Conservation (phyloP, 805 yeast species). For the Scheffersomyces lignosus region DNA sequence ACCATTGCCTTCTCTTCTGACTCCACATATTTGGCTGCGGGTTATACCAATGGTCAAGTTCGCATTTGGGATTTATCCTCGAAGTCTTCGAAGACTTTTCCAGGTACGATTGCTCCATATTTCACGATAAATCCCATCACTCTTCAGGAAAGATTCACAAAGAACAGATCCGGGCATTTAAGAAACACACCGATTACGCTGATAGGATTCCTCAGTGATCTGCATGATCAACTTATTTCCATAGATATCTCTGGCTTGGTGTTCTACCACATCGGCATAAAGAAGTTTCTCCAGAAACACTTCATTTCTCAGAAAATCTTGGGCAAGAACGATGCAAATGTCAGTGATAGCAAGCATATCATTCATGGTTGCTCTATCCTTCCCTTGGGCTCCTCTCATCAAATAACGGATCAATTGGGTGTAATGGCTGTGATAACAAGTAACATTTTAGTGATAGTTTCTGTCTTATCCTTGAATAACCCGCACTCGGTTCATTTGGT, state of each 20-base stretch:
- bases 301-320: conserved; percentile 49
- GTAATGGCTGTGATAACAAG: conserved; percentile 61
- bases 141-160: conserved; percentile 21
- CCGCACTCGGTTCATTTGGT: conserved; percentile 23
- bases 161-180: conserved; percentile 31
- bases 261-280: conserved; percentile 61
- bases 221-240: conserved; percentile 28
- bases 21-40: conserved; percentile 67
- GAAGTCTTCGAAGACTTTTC: conserved; percentile 40
- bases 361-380: conserved; percentile 42
- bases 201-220: conserved; percentile 29
- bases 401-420: conserved; percentile 57
- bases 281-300: conserved; percentile 54
- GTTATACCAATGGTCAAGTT: conserved; percentile 64
- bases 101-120: conserved; percentile 42
- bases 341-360: conserved; percentile 10
- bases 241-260: conserved; percentile 43
- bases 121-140: conserved; percentile 24
- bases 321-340: conserved; percentile 42
- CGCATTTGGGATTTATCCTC: conserved; percentile 60
- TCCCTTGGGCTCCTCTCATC: conserved; percentile 60
- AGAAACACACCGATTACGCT: conserved; percentile 19
- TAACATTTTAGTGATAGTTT: conserved; percentile 48
- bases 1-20: conserved; percentile 64
- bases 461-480: conserved; percentile 49